Percentiles rank a stretch among this genome's conserved stretches.
These are phyloP conservation scores for Calocera viscosa DNA, from an alignment of 768 basidiomycete genomes.

Conservation along the genomic window DNA sequence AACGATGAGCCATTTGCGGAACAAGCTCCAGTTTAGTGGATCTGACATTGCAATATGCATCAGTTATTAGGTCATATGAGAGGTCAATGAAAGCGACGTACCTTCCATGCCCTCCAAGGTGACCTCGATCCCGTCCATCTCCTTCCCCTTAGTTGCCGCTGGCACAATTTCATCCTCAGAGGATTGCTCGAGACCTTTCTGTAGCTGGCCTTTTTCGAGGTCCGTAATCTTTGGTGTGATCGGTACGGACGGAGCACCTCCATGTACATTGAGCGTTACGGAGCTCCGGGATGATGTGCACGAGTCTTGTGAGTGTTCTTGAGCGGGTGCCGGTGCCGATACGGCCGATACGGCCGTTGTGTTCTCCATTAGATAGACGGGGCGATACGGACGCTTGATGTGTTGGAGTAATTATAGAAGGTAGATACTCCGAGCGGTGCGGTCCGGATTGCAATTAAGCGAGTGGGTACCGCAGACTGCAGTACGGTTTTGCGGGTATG, in stretches of 20 bases:
- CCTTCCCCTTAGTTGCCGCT: neutral
- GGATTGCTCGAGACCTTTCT: neutral
- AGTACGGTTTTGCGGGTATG: neutral
- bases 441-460: neutral
- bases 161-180: neutral
- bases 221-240: neutral
- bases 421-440: too few species aligned
- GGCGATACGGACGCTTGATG: neutral
- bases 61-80: too few species aligned
- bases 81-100: neutral
- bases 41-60: neutral
- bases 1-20: slow-evolving; percentile 21
- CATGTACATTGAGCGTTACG: neutral
- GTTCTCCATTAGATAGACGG: neutral
- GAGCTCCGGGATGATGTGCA: neutral
- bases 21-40: slow-evolving; percentile 14
- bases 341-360: neutral
- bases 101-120: neutral
- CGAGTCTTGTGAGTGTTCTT: neutral
- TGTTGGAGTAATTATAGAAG: neutral
- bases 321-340: neutral
- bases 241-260: neutral
- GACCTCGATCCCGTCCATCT: neutral
- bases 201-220: neutral
- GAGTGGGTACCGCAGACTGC: neutral